phyloP scores from a whole-genome alignment of 495 filamentous ascomycete genomes.

The Hypoxylon lienhwacheense region DNA sequence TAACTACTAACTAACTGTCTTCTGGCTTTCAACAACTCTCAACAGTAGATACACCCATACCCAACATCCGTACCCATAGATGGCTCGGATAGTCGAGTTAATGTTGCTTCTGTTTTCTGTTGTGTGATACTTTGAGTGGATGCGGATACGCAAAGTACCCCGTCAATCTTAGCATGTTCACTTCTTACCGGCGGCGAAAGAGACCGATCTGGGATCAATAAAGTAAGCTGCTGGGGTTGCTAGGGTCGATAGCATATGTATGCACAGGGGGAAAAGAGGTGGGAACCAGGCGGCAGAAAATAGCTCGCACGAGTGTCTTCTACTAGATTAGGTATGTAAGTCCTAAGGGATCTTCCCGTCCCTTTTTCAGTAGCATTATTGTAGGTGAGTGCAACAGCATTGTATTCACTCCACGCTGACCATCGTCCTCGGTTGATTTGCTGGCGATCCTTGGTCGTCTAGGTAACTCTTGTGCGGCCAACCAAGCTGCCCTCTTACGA shows the following conservation, averaged over 20 bases:
- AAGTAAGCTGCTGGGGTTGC: conserved; percentile 20
- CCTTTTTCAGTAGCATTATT: conserved; percentile 3
- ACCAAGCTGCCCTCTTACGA: conserved; percentile 4
- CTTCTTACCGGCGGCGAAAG: not conserved
- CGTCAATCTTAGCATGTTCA: conserved; percentile 2
- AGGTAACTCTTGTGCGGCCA: conserved; percentile 7
- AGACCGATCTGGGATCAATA: conserved; percentile 6
- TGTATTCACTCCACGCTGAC: conserved; percentile 6
- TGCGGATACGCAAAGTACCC: not conserved
- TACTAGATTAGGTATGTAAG: too few relatives aligned
- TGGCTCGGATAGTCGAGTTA: conserved; percentile 8
- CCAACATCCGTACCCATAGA: too few relatives aligned
- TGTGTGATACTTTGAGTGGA: not conserved
- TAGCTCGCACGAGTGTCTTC: conserved; percentile 8
- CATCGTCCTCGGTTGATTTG: conserved; percentile 14
- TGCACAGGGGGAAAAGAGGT: too few relatives aligned
- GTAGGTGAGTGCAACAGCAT: conserved; percentile 15
- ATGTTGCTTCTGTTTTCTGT: conserved; percentile 5
- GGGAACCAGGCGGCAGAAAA: conserved; percentile 3
- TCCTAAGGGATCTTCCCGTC: conserved; percentile 1
- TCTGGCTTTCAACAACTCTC: conserved; percentile 14
- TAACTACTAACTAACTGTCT: too few relatives aligned
- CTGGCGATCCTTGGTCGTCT: not conserved
- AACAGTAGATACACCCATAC: conserved; percentile 4
- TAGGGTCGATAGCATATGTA: conserved; percentile 7